Base-by-base conservation (phyloP, 805 yeast species). In the Candida glaebosa region DNA sequence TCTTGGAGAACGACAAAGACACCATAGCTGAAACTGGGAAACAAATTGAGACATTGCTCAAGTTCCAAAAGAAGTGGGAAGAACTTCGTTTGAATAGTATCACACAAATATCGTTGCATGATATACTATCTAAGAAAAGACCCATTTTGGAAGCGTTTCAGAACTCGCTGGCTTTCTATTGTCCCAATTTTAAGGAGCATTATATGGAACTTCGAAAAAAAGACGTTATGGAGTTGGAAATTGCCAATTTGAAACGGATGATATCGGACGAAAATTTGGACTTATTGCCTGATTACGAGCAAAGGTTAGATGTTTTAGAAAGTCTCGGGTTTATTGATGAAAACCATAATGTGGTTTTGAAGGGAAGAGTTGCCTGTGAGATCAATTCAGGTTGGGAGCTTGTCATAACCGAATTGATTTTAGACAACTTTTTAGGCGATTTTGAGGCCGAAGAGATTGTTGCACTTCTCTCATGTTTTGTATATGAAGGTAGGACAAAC, bases 391-490 rank as follows among this genome's bases (percentile, higher is more conserved):
- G 98, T 0, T 88, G 90, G 79, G 99, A 93, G 61, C 71, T 90
- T 42, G 83, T 85, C 2, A 60, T 93, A 8, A 91, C 99, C 0
- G 99, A 93, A 61, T 71, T 93, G 41, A 79, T 93, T 14, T 71
- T 93, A 52, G 96, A 91, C 55, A 93, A 93, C 63, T 89, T 91
- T 68, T 67, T 93, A 47, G 96, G 91, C 22, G 95, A 88, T 43
- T 90, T 86, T 57, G 95, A 90, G 48, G 89, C 97, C 0, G 96
- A 89, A 56, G 99, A 93, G 61, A 89, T 93, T 47, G 97, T 90
- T n/a, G 98, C 98, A 0, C 69, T 93, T 37, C 64, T 93, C 24
- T 88, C 97, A 0, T 87, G 86, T 28, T 93, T 93, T 66, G 96
- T 93, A 1, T 93, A 87, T 57, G 97, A 93, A 55, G 98, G 97